Conservation (phyloP, 2,329 filamentous ascomycete species). For the Alternaria triticina region DNA sequence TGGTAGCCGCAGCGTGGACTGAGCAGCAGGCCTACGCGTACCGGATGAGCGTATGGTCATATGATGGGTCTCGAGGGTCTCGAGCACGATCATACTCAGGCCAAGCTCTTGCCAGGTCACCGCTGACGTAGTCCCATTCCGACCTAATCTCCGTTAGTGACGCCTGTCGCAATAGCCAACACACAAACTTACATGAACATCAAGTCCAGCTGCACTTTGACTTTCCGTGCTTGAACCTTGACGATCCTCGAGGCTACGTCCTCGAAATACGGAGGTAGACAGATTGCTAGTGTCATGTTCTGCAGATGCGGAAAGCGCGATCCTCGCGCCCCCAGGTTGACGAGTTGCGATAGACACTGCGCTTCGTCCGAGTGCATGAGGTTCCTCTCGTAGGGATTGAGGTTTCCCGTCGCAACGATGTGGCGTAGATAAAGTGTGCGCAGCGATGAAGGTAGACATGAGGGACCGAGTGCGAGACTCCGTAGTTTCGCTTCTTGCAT, state of each 20-base stretch:
- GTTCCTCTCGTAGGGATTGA: constrained; percentile 5
- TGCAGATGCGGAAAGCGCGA: constrained; percentile 7
- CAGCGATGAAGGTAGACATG: constrained; percentile 10
- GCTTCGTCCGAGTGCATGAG: constrained; percentile 16
- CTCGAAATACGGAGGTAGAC: constrained; percentile 6
- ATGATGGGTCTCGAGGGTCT: constrained; percentile 8
- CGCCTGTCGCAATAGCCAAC: neutral
- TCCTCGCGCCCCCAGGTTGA: constrained; percentile 5
- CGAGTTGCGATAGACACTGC: constrained; percentile 12
- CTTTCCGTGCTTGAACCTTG: constrained; percentile 5
- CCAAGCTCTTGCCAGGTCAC: constrained; percentile 5
- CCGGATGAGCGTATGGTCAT: neutral
- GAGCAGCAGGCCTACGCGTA: neutral
- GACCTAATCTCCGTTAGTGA: constrained; percentile 3
- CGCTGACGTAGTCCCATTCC: neutral
- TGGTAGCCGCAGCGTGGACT: neutral
- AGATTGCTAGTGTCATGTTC: constrained; percentile 9
- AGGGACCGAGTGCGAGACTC: constrained; percentile 7
- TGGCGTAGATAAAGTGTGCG: constrained; percentile 15
- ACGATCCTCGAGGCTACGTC: constrained; percentile 9
- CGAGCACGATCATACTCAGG: constrained; percentile 8
- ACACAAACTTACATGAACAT: constrained; percentile 7
- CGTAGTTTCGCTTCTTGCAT: constrained; percentile 1
- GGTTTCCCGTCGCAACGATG: neutral
- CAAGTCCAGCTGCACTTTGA: constrained; percentile 1